Evolutionary conservation across 345 rosid genomes (phyloP), one percentile per base, ranked within the genome.

Genomic region (Nasturtium officinale): DNA sequence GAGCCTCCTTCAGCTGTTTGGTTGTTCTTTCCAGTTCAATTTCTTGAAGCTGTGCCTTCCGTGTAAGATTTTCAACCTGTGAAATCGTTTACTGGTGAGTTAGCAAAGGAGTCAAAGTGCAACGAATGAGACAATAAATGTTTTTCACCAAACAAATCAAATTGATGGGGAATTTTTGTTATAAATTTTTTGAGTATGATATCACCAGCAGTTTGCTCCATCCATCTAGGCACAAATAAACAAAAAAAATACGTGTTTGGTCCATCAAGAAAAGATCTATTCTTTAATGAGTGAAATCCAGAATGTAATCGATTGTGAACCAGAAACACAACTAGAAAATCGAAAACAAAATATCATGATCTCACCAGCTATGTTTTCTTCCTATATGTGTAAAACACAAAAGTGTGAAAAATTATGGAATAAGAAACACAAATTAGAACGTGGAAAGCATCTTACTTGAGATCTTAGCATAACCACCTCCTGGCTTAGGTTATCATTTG

Each of bases 1-100:
- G 77, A 33, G 96, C 95, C 81, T 92, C 99, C 74, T 90, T 90
- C 74, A 96, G 87, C 77, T 87, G 95, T 75, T 90, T 92, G 52
- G 90, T 83, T 65, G 89, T 86, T 82, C 90, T 89, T 84, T 96
- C 96, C 71, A 96, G 81, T 81, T 96, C 98, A 82, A 75, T 73
- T 70, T 96, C 98, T 82, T 96, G 99, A 62, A 85, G 83, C 52
- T 89, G 98, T 42, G 92, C 83, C 81, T 92, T 89, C 52, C 86
- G 87, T 58, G 89, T 85, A 71, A 96, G 98, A 87, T 51, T 87
- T 68, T 96, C 98, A 79, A 96, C 99, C 99, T 96, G 80, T 54
- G 52, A 69, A 45, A 48, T 71, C n/a, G 26, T 25, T 46, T 55
- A 48, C 54, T 7, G 62, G 46, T 23, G 63, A 5, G 11, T 67